Base-by-base conservation (phyloP, 2,329 filamentous ascomycete genomes). In the Hyphodiscus sp. region DNA sequence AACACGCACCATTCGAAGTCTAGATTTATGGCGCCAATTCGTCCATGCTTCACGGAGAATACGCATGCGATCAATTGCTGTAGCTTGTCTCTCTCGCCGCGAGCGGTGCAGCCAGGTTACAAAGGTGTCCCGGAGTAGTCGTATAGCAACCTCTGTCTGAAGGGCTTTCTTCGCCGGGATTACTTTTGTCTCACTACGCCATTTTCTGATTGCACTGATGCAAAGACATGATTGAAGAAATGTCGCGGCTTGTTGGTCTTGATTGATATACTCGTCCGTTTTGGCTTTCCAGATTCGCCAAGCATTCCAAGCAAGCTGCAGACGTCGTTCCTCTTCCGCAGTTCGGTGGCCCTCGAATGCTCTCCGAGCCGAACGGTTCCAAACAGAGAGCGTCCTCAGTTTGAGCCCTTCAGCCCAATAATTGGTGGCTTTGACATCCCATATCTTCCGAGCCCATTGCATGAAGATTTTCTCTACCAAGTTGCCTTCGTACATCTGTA, bases 21-120 rank as follows among this genome's bases (percentile, higher is more conserved):
- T 79, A 16, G 84, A 71, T 16, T 71, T 70, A 61, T 85, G 79
- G 58, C 85, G 85, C 83, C 83, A 86, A 11, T 71, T 70, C 1
- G 76, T 82, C 72, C 79, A 82, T 2, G 78, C 73, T 63, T 81
- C 81, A 48, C 75, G 76, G 48, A 83, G 62, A 26, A 84, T 65
- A 45, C 80, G 76, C 58, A 72, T 65, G 11, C 70, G 74, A 62
- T 84, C 74, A 30, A 79, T 68, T 48, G 73, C 67, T 20, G 70
- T 68, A 18, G 82, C 81, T 59, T 75, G 70, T 46, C 68, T 69
- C 33, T 74, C 69, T 59, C 75, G 70, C 41, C 68, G 65, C 47
- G 71, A 58, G 47, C 72, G 74, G 20, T 71, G 67, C 15, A 72
- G 69, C 81, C 82, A 85, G 18, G 71, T 67, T 9, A 65, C 64